A percentile compares a stretch with the other conserved stretches of the same genome.
phyloP scores from a whole-genome alignment of 441 rosid species.

The Brassica balearica region DNA sequence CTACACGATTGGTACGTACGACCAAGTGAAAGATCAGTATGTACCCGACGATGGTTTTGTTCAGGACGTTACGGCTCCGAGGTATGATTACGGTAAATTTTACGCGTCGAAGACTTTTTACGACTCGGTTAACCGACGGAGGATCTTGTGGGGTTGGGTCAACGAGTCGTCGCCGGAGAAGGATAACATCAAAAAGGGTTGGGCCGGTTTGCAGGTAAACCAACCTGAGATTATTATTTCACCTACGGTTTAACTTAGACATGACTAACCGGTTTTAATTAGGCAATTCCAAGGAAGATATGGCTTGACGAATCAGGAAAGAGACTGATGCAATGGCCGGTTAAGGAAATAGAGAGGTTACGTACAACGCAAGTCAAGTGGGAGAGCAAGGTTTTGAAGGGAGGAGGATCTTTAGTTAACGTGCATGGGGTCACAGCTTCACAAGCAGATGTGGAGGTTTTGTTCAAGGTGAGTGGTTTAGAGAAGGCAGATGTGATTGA shows the following conservation, averaged over 20 bases:
- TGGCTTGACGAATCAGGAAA: conserved; percentile 63
- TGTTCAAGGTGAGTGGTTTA: conserved; percentile 50
- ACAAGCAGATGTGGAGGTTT: conserved; percentile 63
- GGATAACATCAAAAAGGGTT: conserved; percentile 52
- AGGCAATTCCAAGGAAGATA: conserved; percentile 65
- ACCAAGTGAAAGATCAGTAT: conserved; percentile 41
- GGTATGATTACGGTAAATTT: conserved; percentile 60
- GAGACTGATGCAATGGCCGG: conserved; percentile 71
- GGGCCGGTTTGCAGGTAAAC: conserved; percentile 63
- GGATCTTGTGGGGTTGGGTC: conserved; percentile 59
- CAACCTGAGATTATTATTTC: background rate
- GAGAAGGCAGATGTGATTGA: conserved; percentile 58
- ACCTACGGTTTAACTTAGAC: background rate
- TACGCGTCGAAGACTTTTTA: conserved; percentile 62
- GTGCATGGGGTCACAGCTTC: conserved; percentile 57
- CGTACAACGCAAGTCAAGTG: conserved; percentile 46
- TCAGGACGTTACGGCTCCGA: conserved; percentile 46
- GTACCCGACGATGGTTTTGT: conserved; percentile 48
- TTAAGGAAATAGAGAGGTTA: conserved; percentile 55
- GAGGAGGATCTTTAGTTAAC: conserved; percentile 46
- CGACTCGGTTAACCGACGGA: conserved; percentile 49
- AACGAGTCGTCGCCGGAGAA: conserved; percentile 55
- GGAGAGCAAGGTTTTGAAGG: conserved; percentile 32
- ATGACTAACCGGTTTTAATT: conserved; percentile 13
- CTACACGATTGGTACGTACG: conserved; percentile 53